These are phyloP conservation scores for Lophium mytilinum DNA, from an alignment of 495 filamentous ascomycete species.

Conservation along the genomic window DNA sequence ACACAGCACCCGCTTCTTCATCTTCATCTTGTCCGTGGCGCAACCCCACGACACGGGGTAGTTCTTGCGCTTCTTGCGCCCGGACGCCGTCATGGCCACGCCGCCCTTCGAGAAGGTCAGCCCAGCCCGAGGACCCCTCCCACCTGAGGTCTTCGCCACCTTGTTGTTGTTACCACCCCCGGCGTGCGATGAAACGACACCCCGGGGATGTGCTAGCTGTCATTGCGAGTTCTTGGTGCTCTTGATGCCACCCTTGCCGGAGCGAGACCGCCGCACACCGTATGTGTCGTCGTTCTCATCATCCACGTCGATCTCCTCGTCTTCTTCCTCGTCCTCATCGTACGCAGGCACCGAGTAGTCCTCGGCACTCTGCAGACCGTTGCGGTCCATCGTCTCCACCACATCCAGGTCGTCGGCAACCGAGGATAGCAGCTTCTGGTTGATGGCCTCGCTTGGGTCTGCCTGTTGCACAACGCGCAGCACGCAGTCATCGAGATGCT, in stretches of 20 bases:
- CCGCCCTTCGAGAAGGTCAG: constrained; percentile 41
- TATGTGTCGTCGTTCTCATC: constrained; percentile 54
- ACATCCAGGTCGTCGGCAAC: constrained; percentile 78
- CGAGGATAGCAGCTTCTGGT: constrained; percentile 74
- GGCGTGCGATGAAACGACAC: constrained; percentile 42
- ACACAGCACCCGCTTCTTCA: constrained; percentile 91
- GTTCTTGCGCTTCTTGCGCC: constrained; percentile 79
- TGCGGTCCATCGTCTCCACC: constrained; percentile 73
- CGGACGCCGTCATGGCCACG: constrained; percentile 51
- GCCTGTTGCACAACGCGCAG: constrained; percentile 95
- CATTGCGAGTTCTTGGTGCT: constrained; percentile 42
- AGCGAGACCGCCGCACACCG: constrained; percentile 40
- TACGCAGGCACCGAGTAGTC: constrained; percentile 42
- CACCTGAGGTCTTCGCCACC: constrained; percentile 31
- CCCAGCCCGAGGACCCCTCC: constrained; percentile 34
- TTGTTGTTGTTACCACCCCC: constrained; percentile 47
- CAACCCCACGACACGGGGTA: constrained; percentile 92
- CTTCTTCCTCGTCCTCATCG: constrained; percentile 50
- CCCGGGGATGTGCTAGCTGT: constrained; percentile 51
- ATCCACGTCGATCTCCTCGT: constrained; percentile 57
- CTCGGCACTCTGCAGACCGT: constrained; percentile 57
- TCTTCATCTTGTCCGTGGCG: constrained; percentile 82
- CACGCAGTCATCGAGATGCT: constrained; percentile 98
- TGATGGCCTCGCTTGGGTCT: constrained; percentile 92
- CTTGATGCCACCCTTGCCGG: constrained; percentile 44